Evolutionary conservation across 768 basidiomycete genomes (phyloP).

Genomic region (Vishniacozyma victoriae): DNA sequence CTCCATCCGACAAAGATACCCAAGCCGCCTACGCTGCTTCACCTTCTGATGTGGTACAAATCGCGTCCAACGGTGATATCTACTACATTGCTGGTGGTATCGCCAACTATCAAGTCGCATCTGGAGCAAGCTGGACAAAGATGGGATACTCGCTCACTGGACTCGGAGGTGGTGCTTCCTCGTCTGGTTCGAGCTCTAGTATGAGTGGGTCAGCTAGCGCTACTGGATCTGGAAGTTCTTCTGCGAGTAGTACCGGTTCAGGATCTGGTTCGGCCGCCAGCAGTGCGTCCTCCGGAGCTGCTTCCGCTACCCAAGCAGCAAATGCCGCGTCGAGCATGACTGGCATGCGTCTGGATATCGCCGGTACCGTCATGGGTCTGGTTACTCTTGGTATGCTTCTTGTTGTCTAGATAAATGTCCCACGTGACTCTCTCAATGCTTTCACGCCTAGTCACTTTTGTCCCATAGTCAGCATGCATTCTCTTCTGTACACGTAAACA

Average conservation of each 20-base stretch:
- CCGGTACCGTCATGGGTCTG: background rate
- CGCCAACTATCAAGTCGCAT: conserved; percentile 32
- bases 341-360: background rate
- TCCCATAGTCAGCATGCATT: too few species aligned
- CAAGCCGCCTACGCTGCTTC: conserved; percentile 44
- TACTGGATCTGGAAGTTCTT: conserved; percentile 10
- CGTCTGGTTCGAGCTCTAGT: conserved; percentile 5
- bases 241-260: conserved; percentile 1
- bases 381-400: background rate
- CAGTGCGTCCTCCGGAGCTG: background rate
- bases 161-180: conserved; percentile 8
- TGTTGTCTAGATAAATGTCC: too few species aligned
- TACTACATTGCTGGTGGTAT: conserved; percentile 41
- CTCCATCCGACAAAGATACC: conserved; percentile 39
- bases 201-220: conserved; percentile 9
- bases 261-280: conserved; percentile 4
- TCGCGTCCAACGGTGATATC: conserved; percentile 39
- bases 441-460: too few species aligned
- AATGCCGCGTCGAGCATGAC: conserved; percentile 1
- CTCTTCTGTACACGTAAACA: too few species aligned
- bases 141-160: conserved; percentile 40
- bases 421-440: too few species aligned
- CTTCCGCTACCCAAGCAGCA: background rate
- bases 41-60: conserved; percentile 37
- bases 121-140: conserved; percentile 41